Base-by-base conservation (phyloP, 306 rosid genomes). In the Vigna mungo region DNA sequence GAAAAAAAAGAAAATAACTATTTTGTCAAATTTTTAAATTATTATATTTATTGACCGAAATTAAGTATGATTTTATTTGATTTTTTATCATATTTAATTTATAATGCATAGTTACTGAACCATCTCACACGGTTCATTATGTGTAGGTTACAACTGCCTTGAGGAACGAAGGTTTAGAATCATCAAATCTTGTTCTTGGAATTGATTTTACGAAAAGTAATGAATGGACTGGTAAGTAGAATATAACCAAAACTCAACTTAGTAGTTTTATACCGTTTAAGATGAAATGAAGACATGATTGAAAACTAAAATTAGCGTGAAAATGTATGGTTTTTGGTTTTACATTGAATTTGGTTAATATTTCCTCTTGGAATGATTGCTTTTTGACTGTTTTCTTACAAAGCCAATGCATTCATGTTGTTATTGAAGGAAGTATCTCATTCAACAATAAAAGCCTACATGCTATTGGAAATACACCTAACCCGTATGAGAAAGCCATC, bases 191-290 rank as follows among this genome's bases (percentile, higher is more conserved):
- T 62, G 84, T 94, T 76, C 82, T 94, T 25, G 97, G 97, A 81
- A 84, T 94, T 59, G 97, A 94, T 80, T 94, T 94, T 81, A 94
- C 97, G 0, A 94, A 91, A 76, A 94, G 98, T 87, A 94, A 94
- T 78, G 98, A 94, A 75, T 91, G 97, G 97, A 90, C 96, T 85
- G 97, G 97, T 90, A 54, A 55, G 82, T 67, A 51, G 37, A 80
- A 32, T 23, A 67, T 75, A 14, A 43, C 71, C n/a, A 51, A 44
- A 68, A 49, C 39, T 32, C 25, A 54, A 34, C 55, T 36, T 4
- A 48, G 7, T 20, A 60, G 37, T 78, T 18, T 71, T 30, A 54
- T 17, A 15, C 39, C 5, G 16, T 20, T 13, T 72, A 41, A 27
- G 39, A 51, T 80, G 46, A 43, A 54, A n/a, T 23, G 59, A 27